Conservation (phyloP, 345 rosid species). For the Rhizophora apiculata region DNA sequence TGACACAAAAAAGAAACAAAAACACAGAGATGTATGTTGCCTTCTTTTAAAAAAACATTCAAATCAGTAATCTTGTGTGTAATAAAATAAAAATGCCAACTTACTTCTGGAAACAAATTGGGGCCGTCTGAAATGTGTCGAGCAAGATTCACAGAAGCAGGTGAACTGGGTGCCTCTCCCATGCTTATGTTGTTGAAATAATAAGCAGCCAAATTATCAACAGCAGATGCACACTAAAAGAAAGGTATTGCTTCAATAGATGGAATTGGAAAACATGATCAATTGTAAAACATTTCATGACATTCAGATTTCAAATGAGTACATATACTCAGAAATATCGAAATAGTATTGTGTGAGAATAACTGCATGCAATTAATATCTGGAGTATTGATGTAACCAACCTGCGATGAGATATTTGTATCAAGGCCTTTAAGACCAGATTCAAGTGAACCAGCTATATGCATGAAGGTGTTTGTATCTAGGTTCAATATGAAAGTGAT, state of each 20-base stretch:
- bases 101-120: slow-evolving; percentile 92
- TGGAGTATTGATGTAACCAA: slow-evolving; percentile 22
- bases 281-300: neutral
- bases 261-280: slow-evolving; percentile 2
- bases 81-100: slow-evolving; percentile 13
- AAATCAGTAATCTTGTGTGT: neutral
- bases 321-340: neutral
- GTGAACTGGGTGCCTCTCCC: slow-evolving; percentile 81
- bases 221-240: slow-evolving; percentile 89
- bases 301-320: slow-evolving; percentile 1
- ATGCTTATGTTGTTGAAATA: slow-evolving; percentile 94
- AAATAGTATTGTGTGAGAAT: neutral
- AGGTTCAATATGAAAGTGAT: slow-evolving; percentile 69
- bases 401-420: slow-evolving; percentile 90
- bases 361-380: neutral
- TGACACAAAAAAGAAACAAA: neutral
- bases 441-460: slow-evolving; percentile 89
- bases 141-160: slow-evolving; percentile 72
- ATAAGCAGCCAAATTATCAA: slow-evolving; percentile 91
- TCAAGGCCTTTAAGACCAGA: slow-evolving; percentile 97
- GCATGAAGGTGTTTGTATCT: slow-evolving; percentile 83
- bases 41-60: neutral
- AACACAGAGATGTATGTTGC: neutral
- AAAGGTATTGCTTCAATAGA: slow-evolving; percentile 12
- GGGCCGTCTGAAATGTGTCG: slow-evolving; percentile 91